Evolutionary conservation across 78 protist species (phyloP).

Genomic region (Dictyostelium brefeldianum): DNA sequence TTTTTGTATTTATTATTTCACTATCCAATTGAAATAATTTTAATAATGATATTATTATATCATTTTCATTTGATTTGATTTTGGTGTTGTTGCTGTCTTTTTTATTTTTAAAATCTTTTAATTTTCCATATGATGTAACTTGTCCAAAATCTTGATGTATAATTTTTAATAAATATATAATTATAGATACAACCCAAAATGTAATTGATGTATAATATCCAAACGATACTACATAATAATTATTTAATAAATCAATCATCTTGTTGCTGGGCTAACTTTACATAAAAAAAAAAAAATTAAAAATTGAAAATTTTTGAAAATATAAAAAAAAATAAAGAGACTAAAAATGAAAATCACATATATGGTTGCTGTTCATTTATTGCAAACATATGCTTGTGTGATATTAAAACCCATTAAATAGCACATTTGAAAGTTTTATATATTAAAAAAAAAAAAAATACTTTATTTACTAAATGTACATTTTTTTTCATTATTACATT

Average conservation of each 20-base stretch:
- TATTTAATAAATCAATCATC: neutral
- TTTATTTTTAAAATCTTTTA: neutral
- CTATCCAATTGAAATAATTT: slow-evolving; percentile 7
- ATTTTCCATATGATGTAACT: slow-evolving; percentile 33
- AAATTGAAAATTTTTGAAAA: no score
- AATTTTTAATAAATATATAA: slow-evolving; percentile 3
- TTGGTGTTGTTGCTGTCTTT: neutral
- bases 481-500: no score
- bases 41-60: neutral
- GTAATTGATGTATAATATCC: neutral
- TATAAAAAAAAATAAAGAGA: no score
- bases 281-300: no score
- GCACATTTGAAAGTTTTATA: no score
- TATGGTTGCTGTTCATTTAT: no score
- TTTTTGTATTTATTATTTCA: neutral
- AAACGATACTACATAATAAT: neutral
- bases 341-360: no score
- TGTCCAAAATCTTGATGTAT: neutral
- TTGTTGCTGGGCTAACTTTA: no score
- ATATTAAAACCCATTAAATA: no score
- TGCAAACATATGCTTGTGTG: no score
- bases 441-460: no score
- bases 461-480: no score
- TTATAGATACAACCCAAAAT: slow-evolving; percentile 1
- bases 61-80: neutral